Evolutionary conservation across 495 filamentous ascomycete species (phyloP), one percentile per base, ranked within the genome.

Genomic region (Parathielavia hyrcaniae): DNA sequence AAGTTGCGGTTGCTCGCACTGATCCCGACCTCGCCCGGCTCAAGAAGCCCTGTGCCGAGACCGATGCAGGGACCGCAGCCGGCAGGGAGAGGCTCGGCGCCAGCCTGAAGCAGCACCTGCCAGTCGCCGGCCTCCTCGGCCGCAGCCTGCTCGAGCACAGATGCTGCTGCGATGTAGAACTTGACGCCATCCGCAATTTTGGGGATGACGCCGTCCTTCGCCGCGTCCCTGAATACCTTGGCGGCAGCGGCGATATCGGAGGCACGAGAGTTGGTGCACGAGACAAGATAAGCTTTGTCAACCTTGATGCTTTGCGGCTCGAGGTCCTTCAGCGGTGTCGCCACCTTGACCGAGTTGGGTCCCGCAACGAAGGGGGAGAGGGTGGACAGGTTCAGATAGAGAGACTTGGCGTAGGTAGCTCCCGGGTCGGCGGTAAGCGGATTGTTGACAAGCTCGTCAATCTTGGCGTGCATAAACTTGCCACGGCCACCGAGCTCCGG

Each of bases 61-160:
- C 93, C 92, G 59, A 98, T 97, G 69, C 92, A 97, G 1, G 89
- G 87, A 1, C 88, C 91, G 64, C 92, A 97, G 0, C 88, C 89
- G 1, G 90, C 79, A 0, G 88, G 88, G 0, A 95, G 75, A 1
- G 84, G 75, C 45, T 81, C 75, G 1, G 90, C 91, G 12, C 92
- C 91, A 30, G 92, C 88, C 34, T 86, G 84, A 5, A 96, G 69
- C 22, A 97, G 73, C 10, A 79, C 75, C 71, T 95, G 89, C 92
- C 91, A 97, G 71, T 95, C 89, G 17, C 92, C 92, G 3, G 80
- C 76, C 23, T 83, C 86, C 72, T 96, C 90, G 2, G 93, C 89
- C 7, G 79, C 78, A 35, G 81, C 66, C 70, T 96, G 92, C 69
- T 97, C 92, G 0, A 84, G 77, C 0, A 83, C 63, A 0, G 91